These are phyloP conservation scores for Tilletia horrida DNA, from an alignment of 1,284 basidiomycete genomes.

Conservation along the genomic window DNA sequence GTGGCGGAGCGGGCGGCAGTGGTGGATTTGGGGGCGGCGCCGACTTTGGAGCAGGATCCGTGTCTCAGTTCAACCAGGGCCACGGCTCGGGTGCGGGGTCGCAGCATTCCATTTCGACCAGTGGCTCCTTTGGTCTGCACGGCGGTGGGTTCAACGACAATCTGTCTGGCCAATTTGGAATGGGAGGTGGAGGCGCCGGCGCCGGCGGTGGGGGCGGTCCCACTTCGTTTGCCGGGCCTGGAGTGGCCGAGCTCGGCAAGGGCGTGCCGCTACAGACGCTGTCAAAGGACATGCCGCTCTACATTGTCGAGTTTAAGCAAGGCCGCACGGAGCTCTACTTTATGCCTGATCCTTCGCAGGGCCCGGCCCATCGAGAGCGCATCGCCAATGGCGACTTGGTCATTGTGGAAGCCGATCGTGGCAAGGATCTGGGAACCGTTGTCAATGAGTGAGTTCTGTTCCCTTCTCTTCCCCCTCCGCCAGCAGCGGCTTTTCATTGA, in stretches of 20 bases:
- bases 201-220: not conserved
- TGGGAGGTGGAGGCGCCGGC: not conserved
- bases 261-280: slow-evolving; percentile 81
- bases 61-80: not conserved
- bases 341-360: slow-evolving; percentile 59
- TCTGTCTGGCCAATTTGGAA: slow-evolving; percentile 33
- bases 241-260: slow-evolving; percentile 70
- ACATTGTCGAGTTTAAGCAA: slow-evolving; percentile 95
- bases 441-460: slow-evolving; percentile 40
- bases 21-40: slow-evolving; percentile 7
- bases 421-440: slow-evolving; percentile 85
- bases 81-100: not conserved
- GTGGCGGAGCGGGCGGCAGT: slow-evolving; percentile 18
- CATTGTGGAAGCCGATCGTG: slow-evolving; percentile 93
- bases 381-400: slow-evolving; percentile 82
- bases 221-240: slow-evolving; percentile 14
- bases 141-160: slow-evolving; percentile 11
- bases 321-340: slow-evolving; percentile 89
- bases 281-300: slow-evolving; percentile 78
- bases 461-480: not conserved
- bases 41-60: not conserved
- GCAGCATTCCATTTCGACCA: not conserved
- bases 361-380: slow-evolving; percentile 19
- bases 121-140: not conserved
- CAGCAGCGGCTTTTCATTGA: too few relatives aligned